Base-by-base conservation (phyloP, 345 rosid species). In the Euphorbia peplus region DNA sequence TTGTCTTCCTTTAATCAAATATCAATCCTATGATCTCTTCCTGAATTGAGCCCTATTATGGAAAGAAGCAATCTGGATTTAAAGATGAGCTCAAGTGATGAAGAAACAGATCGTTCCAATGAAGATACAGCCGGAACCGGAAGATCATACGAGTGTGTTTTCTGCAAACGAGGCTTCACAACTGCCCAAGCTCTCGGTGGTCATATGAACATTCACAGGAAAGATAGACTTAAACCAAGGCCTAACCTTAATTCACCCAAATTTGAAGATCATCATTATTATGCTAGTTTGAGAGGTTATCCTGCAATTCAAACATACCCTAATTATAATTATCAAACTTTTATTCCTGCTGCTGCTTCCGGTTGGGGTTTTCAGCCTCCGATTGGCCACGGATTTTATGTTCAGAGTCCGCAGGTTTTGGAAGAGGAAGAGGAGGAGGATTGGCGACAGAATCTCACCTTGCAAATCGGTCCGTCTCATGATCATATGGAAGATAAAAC, bases 381-480 rank as follows among this genome's bases (percentile, higher is more conserved):
- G 0, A 63, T 72, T 69, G 58, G 69, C 9, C 78, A 71, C 30
- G 60, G 80, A 71, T 62, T 76, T 12, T 73, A 58, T 73, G 74
- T 35, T 8, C 73, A 63, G 47, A 81, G 37, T 39, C 57, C 68
- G 11, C 74, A 64, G 48, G 39, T 70, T 41, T 67, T 79, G 37
- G 37, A 32, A 6, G 37, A 32, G 37, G 37, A 32, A 6, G 56
- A 63, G 24, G 75, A 54, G 1, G 82, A 70, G 14, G 81, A 73
- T 32, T 67, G 72, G 72, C 41, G 44, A 61, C 54, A 67, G 32
- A 53, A 29, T 54, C 52, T 74, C 7, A 53, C 51, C 51, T 37
- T 68, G 68, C 72, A 68, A 46, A 74, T 74, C 0, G 77, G 70
- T 16, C 73, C 83, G 12, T 79, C 90, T 11, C 73, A 73, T 74